A percentile compares a stretch with the other conserved stretches of the same genome.
phyloP scores from a whole-genome alignment of 1,284 basidiomycete species.

The Cronartium ribicola region DNA sequence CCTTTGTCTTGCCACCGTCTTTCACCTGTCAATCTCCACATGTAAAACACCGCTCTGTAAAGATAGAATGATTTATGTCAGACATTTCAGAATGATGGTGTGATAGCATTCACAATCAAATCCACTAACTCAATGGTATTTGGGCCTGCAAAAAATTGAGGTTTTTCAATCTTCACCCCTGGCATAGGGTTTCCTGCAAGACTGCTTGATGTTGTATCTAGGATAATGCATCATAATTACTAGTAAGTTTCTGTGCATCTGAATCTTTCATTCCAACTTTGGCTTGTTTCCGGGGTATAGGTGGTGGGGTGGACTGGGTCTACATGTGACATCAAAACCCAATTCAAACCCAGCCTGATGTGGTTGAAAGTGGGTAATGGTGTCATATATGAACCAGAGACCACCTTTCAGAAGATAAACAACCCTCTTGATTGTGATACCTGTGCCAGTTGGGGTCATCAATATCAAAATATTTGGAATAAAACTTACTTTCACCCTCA shows the following conservation, averaged over 20 bases:
- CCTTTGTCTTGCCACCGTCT: slow-evolving; percentile 55
- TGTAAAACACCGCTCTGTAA: slow-evolving; percentile 57
- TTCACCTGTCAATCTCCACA: slow-evolving; percentile 59
- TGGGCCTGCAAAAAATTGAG: slow-evolving; percentile 13
- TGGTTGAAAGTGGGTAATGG: no score
- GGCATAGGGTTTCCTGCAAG: slow-evolving; percentile 6
- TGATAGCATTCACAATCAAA: not conserved
- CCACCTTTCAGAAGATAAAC: not conserved
- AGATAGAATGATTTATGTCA: slow-evolving; percentile 43
- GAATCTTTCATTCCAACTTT: no score
- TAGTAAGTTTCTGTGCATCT: no score
- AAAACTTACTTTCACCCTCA: not conserved
- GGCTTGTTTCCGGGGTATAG: no score
- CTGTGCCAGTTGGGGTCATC: not conserved
- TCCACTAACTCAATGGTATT: slow-evolving; percentile 28
- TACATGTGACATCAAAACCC: no score
- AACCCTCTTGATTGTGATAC: not conserved
- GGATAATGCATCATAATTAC: not conserved
- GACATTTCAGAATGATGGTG: not conserved
- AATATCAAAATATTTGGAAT: no score
- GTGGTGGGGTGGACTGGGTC: no score
- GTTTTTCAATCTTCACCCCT: slow-evolving; percentile 27
- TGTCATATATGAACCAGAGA: no score
- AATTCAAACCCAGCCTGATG: no score
- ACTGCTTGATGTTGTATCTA: not conserved